phyloP scores from a whole-genome alignment of 805 yeast genomes.

The Tetrapisispora namnaoensis region DNA sequence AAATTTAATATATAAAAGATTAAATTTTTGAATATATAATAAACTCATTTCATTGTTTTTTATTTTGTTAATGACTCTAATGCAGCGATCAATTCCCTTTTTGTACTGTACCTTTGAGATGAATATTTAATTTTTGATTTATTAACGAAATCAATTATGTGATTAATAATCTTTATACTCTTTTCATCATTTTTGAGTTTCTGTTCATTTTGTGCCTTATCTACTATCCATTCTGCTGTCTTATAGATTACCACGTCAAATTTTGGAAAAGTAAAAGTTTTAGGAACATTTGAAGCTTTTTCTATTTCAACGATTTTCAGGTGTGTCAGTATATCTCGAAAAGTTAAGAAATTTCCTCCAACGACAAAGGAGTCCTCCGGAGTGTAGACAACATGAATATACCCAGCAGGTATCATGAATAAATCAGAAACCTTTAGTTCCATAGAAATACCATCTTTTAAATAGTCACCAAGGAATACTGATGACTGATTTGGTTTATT shows the following conservation, averaged over 20 bases:
- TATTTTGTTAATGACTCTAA: neutral
- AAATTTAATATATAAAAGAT: too few species aligned
- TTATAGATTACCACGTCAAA: conserved; percentile 49
- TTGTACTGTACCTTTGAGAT: neutral
- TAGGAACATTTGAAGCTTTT: conserved; percentile 57
- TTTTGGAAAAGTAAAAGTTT: conserved; percentile 67
- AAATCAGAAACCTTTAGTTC: conserved; percentile 56
- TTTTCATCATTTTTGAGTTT: neutral
- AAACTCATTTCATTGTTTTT: neutral
- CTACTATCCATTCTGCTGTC: conserved; percentile 1
- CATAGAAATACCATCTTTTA: conserved; percentile 44
- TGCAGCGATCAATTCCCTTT: neutral
- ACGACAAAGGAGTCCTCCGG: conserved; percentile 72
- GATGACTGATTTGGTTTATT: conserved; percentile 45
- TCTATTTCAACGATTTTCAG: conserved; percentile 55
- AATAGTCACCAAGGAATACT: conserved; percentile 53
- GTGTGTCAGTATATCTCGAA: conserved; percentile 53
- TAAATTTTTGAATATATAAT: too few species aligned
- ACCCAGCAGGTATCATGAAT: conserved; percentile 78
- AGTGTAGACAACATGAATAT: conserved; percentile 87
- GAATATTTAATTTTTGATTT: neutral
- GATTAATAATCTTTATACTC: neutral
- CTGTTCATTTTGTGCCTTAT: neutral
- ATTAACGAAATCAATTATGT: neutral
- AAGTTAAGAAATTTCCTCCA: conserved; percentile 80